A percentile compares a stretch with the other conserved stretches of the same genome.
phyloP scores from a whole-genome alignment of 1,139 yeast genomes.

The Yamadazyma songkhlaensis region DNA sequence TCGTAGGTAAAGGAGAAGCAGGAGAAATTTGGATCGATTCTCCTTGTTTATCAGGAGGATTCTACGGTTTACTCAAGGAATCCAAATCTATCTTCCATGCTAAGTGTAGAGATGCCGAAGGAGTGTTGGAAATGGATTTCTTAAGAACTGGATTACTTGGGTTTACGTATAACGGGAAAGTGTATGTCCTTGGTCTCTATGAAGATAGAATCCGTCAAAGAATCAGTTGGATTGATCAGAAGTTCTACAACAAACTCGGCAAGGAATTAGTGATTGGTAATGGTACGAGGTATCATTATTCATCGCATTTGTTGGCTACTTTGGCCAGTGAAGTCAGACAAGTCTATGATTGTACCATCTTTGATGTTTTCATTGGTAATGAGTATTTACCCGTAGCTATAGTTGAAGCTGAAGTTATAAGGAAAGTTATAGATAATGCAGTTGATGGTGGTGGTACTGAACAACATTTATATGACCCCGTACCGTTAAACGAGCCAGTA shows the following conservation, averaged over 20 bases:
- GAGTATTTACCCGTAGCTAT: constrained; percentile 86
- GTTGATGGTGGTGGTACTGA: constrained; percentile 8
- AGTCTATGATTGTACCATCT: constrained; percentile 87
- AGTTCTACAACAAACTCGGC: constrained; percentile 29
- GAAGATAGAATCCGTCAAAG: constrained; percentile 89
- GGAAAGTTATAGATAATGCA: constrained; percentile 29
- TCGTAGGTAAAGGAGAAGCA: constrained; percentile 72
- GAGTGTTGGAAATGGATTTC: constrained; percentile 71
- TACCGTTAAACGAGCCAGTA: constrained; percentile 52
- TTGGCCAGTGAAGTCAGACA: constrained; percentile 79
- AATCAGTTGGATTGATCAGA: constrained; percentile 60
- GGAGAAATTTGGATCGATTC: constrained; percentile 98
- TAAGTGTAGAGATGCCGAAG: constrained; percentile 67
- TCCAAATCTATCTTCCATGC: constrained; percentile 82
- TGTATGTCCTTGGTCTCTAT: constrained; percentile 82
- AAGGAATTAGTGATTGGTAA: constrained; percentile 33
- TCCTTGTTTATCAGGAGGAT: constrained; percentile 85
- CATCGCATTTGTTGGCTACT: constrained; percentile 80
- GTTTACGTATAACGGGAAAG: constrained; percentile 80
- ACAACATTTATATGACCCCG: constrained; percentile 16
- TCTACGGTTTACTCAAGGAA: constrained; percentile 69
- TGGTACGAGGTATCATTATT: constrained; percentile 67
- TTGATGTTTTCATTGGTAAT: constrained; percentile 80
- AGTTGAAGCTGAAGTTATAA: constrained; percentile 78
- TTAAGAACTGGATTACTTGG: constrained; percentile 90